Conservation (phyloP, 139 green algal genomes). For the Auxenochlorella pyrenoidosa region DNA sequence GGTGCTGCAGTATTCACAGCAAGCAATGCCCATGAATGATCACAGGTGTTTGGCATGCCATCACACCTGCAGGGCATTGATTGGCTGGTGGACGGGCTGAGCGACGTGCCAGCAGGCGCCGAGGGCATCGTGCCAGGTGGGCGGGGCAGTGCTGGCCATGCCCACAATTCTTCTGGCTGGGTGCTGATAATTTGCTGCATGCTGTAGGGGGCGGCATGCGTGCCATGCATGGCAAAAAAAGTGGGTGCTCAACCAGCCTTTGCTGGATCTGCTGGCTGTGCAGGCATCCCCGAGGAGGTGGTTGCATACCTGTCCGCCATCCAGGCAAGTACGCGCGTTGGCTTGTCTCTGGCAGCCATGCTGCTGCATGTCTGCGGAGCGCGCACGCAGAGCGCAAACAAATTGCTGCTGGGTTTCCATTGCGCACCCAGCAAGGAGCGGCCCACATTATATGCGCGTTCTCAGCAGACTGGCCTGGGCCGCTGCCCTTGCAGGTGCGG, state of each 20-base stretch:
- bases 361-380: neutral
- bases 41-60: no score
- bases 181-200: no score
- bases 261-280: neutral
- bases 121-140: constrained; percentile 11
- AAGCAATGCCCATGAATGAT: no score
- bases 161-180: neutral
- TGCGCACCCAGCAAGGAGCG: no score
- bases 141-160: neutral
- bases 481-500: neutral
- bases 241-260: no score
- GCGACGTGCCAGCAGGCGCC: neutral
- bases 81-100: neutral
- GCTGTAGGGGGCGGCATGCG: no score
- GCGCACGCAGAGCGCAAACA: neutral
- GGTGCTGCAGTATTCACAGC: neutral
- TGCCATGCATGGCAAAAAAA: no score
- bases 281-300: constrained; percentile 29
- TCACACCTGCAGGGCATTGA: neutral
- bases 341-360: neutral
- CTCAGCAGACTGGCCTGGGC: no score
- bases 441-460: no score
- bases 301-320: constrained; percentile 28
- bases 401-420: neutral
- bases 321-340: neutral